Conservation (phyloP, 257 asterid species). For the Solanum chiquidenum region DNA sequence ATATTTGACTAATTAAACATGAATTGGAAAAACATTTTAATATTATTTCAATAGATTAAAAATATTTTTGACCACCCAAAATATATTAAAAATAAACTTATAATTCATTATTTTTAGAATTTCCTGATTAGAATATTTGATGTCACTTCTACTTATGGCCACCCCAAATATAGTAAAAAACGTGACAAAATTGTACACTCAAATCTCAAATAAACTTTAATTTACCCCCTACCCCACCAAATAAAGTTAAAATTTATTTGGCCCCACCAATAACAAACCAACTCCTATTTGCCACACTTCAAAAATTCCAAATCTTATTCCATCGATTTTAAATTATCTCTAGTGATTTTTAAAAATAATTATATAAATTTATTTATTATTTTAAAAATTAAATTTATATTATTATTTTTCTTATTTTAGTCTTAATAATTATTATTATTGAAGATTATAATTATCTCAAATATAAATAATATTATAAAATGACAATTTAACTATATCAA, state of each 20-base stretch:
- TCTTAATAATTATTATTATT: background rate
- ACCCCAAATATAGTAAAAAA: background rate
- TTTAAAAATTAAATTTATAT: no score
- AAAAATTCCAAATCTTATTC: background rate
- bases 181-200: background rate
- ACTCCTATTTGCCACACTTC: background rate
- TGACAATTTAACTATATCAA: no score
- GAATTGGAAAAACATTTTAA: no score
- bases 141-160: background rate
- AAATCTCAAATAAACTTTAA: background rate
- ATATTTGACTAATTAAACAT: no score
- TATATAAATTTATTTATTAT: background rate
- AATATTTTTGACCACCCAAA: background rate
- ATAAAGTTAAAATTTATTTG: background rate
- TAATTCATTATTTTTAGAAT: no score
- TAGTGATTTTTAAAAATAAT: background rate
- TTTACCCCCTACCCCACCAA: background rate
- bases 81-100: background rate
- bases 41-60: no score
- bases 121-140: background rate
- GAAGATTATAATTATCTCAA: background rate
- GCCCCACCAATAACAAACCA: background rate
- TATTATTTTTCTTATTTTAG: background rate
- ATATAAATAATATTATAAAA: background rate
- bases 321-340: accelerated